These are phyloP conservation scores for Nicotiana benthamiana DNA, from an alignment of 257 asterid species.

Conservation along the genomic window DNA sequence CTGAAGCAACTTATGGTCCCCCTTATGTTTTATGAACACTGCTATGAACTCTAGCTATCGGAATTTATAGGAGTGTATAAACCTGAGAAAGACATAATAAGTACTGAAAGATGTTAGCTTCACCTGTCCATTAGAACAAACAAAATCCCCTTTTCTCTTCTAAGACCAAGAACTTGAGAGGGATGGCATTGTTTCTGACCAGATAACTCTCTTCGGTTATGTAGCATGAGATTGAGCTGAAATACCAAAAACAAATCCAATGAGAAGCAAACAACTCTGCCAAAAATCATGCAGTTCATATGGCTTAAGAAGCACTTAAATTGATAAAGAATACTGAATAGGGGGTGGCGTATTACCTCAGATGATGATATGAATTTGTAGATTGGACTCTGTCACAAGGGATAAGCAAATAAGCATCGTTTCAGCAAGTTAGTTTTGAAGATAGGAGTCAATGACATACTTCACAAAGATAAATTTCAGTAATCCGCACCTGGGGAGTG, in stretches of 20 bases:
- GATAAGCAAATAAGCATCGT: background rate
- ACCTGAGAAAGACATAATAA: background rate
- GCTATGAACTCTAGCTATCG: background rate
- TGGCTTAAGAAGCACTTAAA: background rate
- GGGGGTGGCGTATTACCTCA: conserved; percentile 13
- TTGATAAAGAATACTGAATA: background rate
- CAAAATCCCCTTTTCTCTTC: conserved; percentile 23
- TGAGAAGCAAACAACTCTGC: background rate
- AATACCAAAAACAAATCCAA: background rate
- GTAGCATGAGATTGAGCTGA: conserved; percentile 29
- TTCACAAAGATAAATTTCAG: background rate
- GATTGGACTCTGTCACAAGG: conserved; percentile 27
- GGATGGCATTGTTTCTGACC: conserved; percentile 35
- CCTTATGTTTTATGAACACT: background rate
- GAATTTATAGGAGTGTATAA: background rate
- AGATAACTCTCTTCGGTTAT: conserved; percentile 35
- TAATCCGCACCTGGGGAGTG: conserved; percentile 24
- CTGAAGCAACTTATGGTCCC: background rate
- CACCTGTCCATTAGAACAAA: conserved; percentile 34
- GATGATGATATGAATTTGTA: conserved; percentile 28
- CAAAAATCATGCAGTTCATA: background rate
- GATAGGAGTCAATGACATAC: too few species aligned
- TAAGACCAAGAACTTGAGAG: conserved; percentile 22
- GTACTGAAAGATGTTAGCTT: background rate
- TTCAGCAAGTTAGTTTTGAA: background rate